These are phyloP conservation scores for Blastobotrys apis DNA, from an alignment of 1,139 yeast species.

Conservation along the genomic window DNA sequence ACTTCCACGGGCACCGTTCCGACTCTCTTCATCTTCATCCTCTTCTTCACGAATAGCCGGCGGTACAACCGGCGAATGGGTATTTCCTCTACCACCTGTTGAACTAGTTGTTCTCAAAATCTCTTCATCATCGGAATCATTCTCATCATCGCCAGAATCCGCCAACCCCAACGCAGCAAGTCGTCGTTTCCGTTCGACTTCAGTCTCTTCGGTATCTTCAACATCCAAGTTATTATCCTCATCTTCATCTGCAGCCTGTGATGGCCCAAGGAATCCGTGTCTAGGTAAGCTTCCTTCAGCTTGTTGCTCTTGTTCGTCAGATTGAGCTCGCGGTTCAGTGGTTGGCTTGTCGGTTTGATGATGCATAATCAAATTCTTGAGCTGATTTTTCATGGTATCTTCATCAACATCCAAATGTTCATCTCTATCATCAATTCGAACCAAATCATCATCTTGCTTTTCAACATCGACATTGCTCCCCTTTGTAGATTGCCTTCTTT, in stretches of 20 bases:
- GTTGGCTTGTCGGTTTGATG: slow-evolving; percentile 2
- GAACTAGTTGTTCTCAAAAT: neutral
- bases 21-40: slow-evolving; percentile 25
- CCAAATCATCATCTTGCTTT: slow-evolving; percentile 24
- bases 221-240: slow-evolving; percentile 18
- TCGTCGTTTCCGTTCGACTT: slow-evolving; percentile 67
- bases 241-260: slow-evolving; percentile 26
- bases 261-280: slow-evolving; percentile 23
- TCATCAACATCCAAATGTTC: slow-evolving; percentile 21
- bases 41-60: slow-evolving; percentile 19
- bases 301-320: neutral
- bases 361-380: slow-evolving; percentile 24
- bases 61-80: neutral
- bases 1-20: slow-evolving; percentile 10
- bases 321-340: neutral
- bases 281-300: too few species aligned
- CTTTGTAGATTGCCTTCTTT: neutral
- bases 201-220: slow-evolving; percentile 31
- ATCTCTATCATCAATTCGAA: slow-evolving; percentile 21
- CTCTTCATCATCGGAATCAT: slow-evolving; percentile 26
- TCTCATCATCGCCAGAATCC: slow-evolving; percentile 36
- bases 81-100: neutral
- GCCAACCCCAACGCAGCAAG: slow-evolving; percentile 75
- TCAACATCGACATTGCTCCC: slow-evolving; percentile 24
- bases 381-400: slow-evolving; percentile 23